Evolutionary conservation across 169 alveolate genomes (phyloP).

Genomic region (Plasmodium sp.): DNA sequence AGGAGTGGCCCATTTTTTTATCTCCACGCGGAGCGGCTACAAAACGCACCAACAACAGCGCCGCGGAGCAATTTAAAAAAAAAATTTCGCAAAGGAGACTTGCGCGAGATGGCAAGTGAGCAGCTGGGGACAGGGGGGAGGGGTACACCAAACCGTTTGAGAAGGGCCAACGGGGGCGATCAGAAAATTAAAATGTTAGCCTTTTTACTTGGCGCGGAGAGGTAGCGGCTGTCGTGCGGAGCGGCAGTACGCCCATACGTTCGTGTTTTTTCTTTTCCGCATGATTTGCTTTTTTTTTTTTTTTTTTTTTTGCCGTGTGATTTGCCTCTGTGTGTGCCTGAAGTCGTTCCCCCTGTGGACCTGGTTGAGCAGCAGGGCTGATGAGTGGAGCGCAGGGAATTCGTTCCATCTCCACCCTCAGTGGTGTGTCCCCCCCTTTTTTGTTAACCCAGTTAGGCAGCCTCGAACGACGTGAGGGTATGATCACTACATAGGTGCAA

Average conservation of each 20-base stretch:
- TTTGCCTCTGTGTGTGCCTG: not conserved
- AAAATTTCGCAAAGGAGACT: not conserved
- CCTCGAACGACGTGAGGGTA: not conserved
- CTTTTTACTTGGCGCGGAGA: not conserved
- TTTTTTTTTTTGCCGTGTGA: not conserved
- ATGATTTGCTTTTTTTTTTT: not conserved
- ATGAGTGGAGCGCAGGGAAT: not conserved
- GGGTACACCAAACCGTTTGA: not conserved
- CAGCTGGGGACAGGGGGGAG: not conserved
- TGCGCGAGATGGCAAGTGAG: not conserved
- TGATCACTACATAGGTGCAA: not conserved
- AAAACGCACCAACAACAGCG: not conserved
- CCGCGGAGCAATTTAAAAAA: not conserved
- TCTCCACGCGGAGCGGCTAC: not conserved
- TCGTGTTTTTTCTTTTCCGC: no score
- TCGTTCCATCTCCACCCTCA: not conserved
- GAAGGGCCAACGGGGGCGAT: not conserved
- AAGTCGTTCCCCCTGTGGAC: not conserved
- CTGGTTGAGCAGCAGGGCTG: not conserved
- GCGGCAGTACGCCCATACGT: not conserved
- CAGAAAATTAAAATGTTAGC: not conserved
- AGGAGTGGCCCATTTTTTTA: not conserved
- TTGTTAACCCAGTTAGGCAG: not conserved
- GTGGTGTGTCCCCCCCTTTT: not conserved
- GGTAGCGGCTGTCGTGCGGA: not conserved